Base-by-base conservation (phyloP, 2,329 filamentous ascomycete species). In the Claviceps sp. region DNA sequence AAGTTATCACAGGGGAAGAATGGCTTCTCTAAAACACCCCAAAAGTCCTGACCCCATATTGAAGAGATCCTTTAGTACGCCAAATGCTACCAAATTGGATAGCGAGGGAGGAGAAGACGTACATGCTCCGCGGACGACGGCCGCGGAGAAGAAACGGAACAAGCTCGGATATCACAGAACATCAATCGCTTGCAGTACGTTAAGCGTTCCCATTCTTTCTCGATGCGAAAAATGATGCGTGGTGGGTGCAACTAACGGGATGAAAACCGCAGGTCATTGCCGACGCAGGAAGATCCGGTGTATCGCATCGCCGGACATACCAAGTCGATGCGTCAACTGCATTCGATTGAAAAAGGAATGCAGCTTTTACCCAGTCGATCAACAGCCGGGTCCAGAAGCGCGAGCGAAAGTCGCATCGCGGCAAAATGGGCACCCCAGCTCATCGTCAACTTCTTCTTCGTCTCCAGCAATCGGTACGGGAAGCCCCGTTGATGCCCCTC, bases 131-230 rank as follows among this genome's bases (percentile, higher is more conserved):
- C 53, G 68, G 50, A 64, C 64, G 23, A 60, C 67, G 34, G 58
- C 68, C n/a, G 68, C 66, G 38, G 77, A 80, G 53, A 80, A 76
- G 66, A 76, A 72, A 54, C 82, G 90, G 63, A 96, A 95, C 68
- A 96, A 95, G 69, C 76, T 97, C 55, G 91, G 91, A 40, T 97
- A 97, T 65, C 91, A 96, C 71, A 82, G 91, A 62, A 95, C 89
- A 38, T 94, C 90, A 45, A 88, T 96, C 60, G 93, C 91, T 59
- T 97, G 91, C 73, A 86, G 91, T 97, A 78, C 80, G 90, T 82
- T 17, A 52, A 43, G 54, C 8, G 17, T 40, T 40, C 16, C 4
- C n/a, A 3, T 40, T 17, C n/a, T n/a, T 40, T 40, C 6, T 42
- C 38, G 5, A 17, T 17, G 14, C 36, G 14, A 36, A 11, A 20